Evolutionary conservation across 352 stramenopile genomes (phyloP).

Genomic region (Phytophthora kernoviae): DNA sequence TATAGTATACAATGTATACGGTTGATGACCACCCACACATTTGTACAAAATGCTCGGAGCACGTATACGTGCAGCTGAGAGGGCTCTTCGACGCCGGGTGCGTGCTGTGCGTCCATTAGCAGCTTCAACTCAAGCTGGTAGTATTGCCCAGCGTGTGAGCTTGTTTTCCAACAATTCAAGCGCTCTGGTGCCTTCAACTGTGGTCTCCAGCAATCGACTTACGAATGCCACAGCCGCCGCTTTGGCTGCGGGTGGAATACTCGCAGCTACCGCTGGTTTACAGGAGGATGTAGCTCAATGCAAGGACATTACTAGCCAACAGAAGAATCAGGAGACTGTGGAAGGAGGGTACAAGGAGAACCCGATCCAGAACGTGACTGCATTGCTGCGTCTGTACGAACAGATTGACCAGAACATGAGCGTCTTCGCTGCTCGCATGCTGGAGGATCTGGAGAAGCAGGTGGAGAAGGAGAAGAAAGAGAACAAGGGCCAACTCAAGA

Average conservation of each 20-base stretch:
- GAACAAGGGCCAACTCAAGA: constrained; percentile 50
- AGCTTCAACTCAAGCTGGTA: neutral
- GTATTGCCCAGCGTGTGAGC: neutral
- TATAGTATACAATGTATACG: constrained; percentile 2
- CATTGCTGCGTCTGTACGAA: constrained; percentile 76
- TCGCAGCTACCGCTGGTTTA: constrained; percentile 14
- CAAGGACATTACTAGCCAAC: constrained; percentile 18
- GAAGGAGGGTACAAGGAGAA: constrained; percentile 55
- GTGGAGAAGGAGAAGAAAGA: constrained; percentile 52
- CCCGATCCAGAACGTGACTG: constrained; percentile 72
- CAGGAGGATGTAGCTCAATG: constrained; percentile 18
- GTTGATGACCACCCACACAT: neutral
- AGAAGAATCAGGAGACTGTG: constrained; percentile 22
- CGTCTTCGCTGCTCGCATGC: constrained; percentile 70
- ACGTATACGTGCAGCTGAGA: constrained; percentile 1
- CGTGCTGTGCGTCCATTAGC: constrained; percentile 1
- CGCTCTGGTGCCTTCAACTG: neutral
- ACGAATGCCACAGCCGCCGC: constrained; percentile 1
- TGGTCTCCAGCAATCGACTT: constrained; percentile 1
- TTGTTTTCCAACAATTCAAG: constrained; percentile 4
- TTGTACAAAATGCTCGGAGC: neutral
- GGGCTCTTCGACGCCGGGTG: constrained; percentile 12
- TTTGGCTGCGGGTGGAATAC: constrained; percentile 14
- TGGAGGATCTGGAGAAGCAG: constrained; percentile 63
- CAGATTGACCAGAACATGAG: constrained; percentile 89